Evolutionary conservation across 208 protist genomes (phyloP), one percentile per base, ranked within the genome.

Genomic region (Strigomonas culicis): DNA sequence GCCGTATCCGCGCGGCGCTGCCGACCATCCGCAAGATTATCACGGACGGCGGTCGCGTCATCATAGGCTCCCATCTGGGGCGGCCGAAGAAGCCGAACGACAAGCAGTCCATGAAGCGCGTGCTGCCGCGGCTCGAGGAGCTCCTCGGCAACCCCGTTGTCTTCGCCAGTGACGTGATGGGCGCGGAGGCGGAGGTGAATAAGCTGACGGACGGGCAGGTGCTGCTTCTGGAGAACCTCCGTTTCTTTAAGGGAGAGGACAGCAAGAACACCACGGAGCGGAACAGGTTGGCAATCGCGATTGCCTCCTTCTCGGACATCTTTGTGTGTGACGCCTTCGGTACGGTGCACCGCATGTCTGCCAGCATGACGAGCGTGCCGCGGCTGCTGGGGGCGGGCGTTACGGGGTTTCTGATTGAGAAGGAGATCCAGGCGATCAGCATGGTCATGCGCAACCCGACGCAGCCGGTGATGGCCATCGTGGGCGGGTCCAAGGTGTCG

Each of bases 261-360:
- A 97, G 96, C 66, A 97, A 94, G 68, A 85, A 91, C 27, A 72
- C 69, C 10, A 43, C 60, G 1, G 51, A 93, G 39, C 84, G 80
- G 31, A 93, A 95, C 30, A 66, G 56, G 11, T 78, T 95, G 75
- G 78, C 88, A 0, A 78, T 88, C n/a, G 91, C 93, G 51, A 84
- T 99, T 4, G 92, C 91, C 8, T 74, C 76, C 44, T 95, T 86
- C 50, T 97, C 83, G 70, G 99, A 99, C 77, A 93, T 99, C 46
- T 99, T 98, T 81, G 94, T 99, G 10, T 98, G 98, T 75, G 99
- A 99, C 82, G 98, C 98, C 4, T 99, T 99, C 76, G 99, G 99
- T 78, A 99, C 99, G 10, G 98, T 98, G 21, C 99, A 99, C 80
- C 96, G 99, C 69, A 98, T 98, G 51, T 97, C 99, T 63, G 93